These are phyloP conservation scores for Pleomassaria siparia DNA, from an alignment of 2,329 filamentous ascomycete species.

Conservation along the genomic window DNA sequence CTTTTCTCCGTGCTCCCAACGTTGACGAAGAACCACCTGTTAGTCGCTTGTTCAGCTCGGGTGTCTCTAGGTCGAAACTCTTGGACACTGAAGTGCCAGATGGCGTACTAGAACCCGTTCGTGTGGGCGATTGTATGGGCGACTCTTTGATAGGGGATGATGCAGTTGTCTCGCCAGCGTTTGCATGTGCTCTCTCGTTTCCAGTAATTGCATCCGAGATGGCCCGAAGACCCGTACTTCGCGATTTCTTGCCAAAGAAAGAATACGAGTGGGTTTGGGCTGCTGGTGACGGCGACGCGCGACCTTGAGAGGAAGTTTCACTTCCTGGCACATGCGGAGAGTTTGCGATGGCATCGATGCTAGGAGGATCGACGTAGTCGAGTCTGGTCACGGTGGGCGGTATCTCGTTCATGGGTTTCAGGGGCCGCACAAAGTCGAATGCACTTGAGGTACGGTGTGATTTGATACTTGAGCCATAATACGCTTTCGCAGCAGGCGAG, in stretches of 20 bases:
- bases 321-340: slow-evolving; percentile 45
- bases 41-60: slow-evolving; percentile 46
- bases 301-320: slow-evolving; percentile 52
- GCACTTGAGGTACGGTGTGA: slow-evolving; percentile 52
- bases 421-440: slow-evolving; percentile 42
- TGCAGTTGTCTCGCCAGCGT: slow-evolving; percentile 41
- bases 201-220: slow-evolving; percentile 73
- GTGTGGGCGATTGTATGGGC: slow-evolving; percentile 63
- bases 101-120: slow-evolving; percentile 73
- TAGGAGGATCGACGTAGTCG: slow-evolving; percentile 52
- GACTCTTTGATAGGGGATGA: slow-evolving; percentile 55
- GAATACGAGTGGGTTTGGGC: slow-evolving; percentile 35
- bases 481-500: slow-evolving; percentile 67
- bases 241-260: slow-evolving; percentile 42
- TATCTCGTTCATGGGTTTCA: slow-evolving; percentile 44
- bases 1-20: slow-evolving; percentile 48
- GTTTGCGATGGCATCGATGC: slow-evolving; percentile 48
- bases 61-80: slow-evolving; percentile 79
- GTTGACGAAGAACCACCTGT: slow-evolving; percentile 42
- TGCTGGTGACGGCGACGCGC: slow-evolving; percentile 48
- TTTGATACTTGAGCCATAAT: slow-evolving; percentile 58
- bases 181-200: slow-evolving; percentile 53
- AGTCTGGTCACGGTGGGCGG: slow-evolving; percentile 61
- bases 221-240: slow-evolving; percentile 73
- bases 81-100: slow-evolving; percentile 59